Base-by-base conservation (phyloP, 164 flowering plant species). In the Piper longum region DNA sequence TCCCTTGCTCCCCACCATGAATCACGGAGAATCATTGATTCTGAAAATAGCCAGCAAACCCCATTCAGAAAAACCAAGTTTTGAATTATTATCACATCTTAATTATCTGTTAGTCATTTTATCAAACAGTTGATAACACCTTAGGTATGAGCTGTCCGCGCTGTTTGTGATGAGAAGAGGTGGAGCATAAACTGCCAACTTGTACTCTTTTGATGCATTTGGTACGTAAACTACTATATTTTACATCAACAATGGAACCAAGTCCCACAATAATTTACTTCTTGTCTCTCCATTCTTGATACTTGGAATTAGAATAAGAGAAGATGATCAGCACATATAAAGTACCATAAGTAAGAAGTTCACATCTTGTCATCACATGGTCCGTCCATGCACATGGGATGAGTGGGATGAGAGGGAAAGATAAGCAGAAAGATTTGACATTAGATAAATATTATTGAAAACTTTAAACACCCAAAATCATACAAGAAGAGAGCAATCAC, bases 401-500 rank as follows among this genome's bases (percentile, higher is more conserved):
- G 26, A n/a, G 58, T 16, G 58, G 7, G 54, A 51, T 9, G 16
- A 55, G 58, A 48, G 52, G 11, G 52, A 48, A 14, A 48, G 52
- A 26, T 26, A 26, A 26, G 36, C 36, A 26, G 36, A 26, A 26
- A 26, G 36, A 26, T 26, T 26, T 26, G 36, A 26, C 36, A 8
- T 57, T 57, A 57, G 60, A 36, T 26, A 57, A 57, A 57, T 57
- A 26, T 36, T 41, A 48, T 57, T 57, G 18, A 57, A 57, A 26
- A 26, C 36, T 26, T 26, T 26, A 57, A 26, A 14, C 52, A 48
- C 9, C 60, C 60, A 57, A 18, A 57, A 41, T 57, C 60, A 57
- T 57, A 57, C 60, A 57, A 26, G 60, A 57, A 41, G 36, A 57
- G 36, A 48, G 39, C 60, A 57, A 57, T 48, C 52, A 48, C 48